phyloP scores from a whole-genome alignment of 2,329 filamentous ascomycete species.

The Lachnellula willkommii region DNA sequence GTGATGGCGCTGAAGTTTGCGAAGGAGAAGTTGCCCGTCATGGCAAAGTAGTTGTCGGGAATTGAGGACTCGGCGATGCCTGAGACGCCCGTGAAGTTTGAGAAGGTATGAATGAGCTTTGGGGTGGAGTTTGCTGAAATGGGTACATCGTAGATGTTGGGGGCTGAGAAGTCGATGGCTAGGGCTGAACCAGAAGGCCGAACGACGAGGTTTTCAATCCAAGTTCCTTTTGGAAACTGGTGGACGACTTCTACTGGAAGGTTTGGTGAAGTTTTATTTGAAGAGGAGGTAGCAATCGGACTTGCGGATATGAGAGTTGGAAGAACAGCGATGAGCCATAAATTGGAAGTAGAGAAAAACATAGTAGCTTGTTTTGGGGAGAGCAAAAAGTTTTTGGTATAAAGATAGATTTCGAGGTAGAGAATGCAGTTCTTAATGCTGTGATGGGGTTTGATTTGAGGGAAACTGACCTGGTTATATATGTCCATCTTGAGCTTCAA shows the following conservation, averaged over 20 bases:
- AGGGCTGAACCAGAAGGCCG: constrained; percentile 31
- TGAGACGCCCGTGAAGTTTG: constrained; percentile 1
- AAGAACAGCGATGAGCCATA: too few species aligned
- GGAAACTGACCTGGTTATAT: too few species aligned
- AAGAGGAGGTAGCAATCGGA: too few species aligned
- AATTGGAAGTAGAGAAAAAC: too few species aligned
- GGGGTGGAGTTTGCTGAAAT: constrained; percentile 17
- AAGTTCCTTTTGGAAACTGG: constrained; percentile 11
- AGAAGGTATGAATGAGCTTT: constrained; percentile 14
- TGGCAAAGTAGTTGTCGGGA: constrained; percentile 5
- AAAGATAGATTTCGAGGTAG: too few species aligned
- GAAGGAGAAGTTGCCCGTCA: constrained; percentile 9
- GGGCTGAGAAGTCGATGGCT: constrained; percentile 26
- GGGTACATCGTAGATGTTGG: constrained; percentile 12
- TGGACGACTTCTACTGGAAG: constrained; percentile 1
- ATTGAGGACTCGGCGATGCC: constrained; percentile 4
- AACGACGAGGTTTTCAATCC: constrained; percentile 34
- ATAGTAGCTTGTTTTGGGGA: too few species aligned
- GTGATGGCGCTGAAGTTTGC: background rate
- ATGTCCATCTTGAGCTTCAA: too few species aligned
- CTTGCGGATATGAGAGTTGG: too few species aligned
- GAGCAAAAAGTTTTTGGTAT: too few species aligned
- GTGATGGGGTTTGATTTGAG: too few species aligned
- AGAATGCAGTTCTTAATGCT: too few species aligned
- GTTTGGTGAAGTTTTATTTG: background rate